Conservation (phyloP, 106 monocot species). For the Dioscorea alata region DNA sequence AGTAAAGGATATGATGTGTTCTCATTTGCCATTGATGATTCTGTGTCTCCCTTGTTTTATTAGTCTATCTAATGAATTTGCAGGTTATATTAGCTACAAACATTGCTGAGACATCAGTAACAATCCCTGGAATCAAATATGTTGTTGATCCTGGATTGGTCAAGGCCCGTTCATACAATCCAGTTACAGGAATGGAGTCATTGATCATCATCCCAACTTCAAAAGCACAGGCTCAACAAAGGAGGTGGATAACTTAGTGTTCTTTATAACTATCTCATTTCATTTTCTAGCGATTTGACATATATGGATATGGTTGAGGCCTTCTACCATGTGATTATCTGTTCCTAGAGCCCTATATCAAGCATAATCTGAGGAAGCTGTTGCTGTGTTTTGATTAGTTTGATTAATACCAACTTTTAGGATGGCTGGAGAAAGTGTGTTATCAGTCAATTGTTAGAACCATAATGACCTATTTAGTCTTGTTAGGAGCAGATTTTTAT, state of each 20-base stretch:
- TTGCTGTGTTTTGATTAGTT: too few species aligned
- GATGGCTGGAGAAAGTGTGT: too few species aligned
- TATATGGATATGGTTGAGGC: too few species aligned
- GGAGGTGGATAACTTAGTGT: constrained; percentile 46
- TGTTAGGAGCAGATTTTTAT: too few species aligned
- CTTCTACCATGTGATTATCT: too few species aligned
- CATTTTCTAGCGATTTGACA: not conserved
- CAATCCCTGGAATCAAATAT: constrained; percentile 96
- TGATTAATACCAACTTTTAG: too few species aligned
- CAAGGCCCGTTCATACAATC: constrained; percentile 84
- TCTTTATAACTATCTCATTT: not conserved
- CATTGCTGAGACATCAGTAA: constrained; percentile 98
- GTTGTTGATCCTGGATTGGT: constrained; percentile 95
- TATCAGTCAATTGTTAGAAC: too few species aligned
- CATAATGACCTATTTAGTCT: too few species aligned
- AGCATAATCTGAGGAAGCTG: too few species aligned
- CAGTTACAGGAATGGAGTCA: constrained; percentile 86
- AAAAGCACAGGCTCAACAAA: constrained; percentile 96
- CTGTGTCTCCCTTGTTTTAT: not conserved
- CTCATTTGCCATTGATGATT: not conserved
- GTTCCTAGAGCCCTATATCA: too few species aligned
- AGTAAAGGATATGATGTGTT: too few species aligned
- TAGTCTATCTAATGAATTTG: not conserved
- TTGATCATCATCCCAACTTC: constrained; percentile 73
- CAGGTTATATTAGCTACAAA: constrained; percentile 95